Evolutionary conservation across 2,329 filamentous ascomycete genomes (phyloP).

Genomic region (Polytolypa hystricis): DNA sequence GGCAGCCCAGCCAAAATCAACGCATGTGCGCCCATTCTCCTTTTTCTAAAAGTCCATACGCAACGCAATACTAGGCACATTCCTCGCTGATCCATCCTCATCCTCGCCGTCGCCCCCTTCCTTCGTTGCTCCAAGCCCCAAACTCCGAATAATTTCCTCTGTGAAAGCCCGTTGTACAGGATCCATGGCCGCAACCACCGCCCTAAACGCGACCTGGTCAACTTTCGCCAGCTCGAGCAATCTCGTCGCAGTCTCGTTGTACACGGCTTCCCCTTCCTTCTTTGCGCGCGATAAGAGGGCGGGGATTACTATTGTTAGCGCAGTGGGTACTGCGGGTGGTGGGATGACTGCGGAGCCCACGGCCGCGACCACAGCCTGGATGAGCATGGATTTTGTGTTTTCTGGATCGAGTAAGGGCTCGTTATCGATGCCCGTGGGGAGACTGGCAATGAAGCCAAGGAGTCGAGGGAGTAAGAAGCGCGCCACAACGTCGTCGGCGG

Average conservation of each 20-base stretch:
- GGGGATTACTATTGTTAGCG: constrained; percentile 67
- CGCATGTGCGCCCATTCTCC: too few relatives aligned
- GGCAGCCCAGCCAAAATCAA: too few relatives aligned
- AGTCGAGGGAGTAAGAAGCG: constrained; percentile 65
- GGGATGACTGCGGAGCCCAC: constrained; percentile 37
- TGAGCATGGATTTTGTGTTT: constrained; percentile 57
- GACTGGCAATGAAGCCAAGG: constrained; percentile 57
- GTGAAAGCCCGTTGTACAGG: constrained; percentile 62
- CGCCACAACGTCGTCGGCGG: constrained; percentile 61
- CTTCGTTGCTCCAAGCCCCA: constrained; percentile 37
- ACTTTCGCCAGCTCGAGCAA: constrained; percentile 70
- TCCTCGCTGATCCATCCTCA: constrained; percentile 42
- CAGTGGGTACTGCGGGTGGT: constrained; percentile 28
- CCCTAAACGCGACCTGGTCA: constrained; percentile 63
- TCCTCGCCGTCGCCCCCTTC: constrained; percentile 29
- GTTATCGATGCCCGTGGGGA: constrained; percentile 44
- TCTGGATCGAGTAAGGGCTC: constrained; percentile 59
- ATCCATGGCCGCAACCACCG: constrained; percentile 60
- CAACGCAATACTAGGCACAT: constrained; percentile 71
- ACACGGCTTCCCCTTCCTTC: constrained; percentile 47
- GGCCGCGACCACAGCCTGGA: constrained; percentile 66
- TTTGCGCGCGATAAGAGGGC: constrained; percentile 62
- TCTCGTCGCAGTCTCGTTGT: constrained; percentile 62
- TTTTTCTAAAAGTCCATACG: constrained; percentile 95
- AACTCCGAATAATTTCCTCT: constrained; percentile 63